Conservation (phyloP, 805 yeast genomes). For the Starmerella tilneyi region DNA sequence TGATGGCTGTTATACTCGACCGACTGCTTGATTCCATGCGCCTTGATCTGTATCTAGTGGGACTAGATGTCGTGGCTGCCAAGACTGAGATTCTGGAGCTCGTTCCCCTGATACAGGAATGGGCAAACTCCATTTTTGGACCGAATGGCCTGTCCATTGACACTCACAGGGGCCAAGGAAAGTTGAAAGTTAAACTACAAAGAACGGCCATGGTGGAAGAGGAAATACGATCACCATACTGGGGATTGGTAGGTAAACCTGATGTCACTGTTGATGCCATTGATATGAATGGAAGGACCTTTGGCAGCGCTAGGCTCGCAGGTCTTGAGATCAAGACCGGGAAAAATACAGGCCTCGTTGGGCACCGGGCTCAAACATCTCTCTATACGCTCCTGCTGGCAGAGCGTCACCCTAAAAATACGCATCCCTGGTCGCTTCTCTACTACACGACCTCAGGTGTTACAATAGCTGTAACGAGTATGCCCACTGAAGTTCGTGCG, state of each 20-base stretch:
- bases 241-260: conserved; percentile 78
- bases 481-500: conserved; percentile 49
- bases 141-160: conserved; percentile 29
- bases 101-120: conserved; percentile 30
- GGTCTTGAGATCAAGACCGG: conserved; percentile 94
- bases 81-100: conserved; percentile 47
- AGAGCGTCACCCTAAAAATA: conserved; percentile 61
- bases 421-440: conserved; percentile 53
- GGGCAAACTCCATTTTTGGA: conserved; percentile 27
- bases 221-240: conserved; percentile 80
- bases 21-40: conserved; percentile 21
- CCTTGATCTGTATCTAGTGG: conserved; percentile 43
- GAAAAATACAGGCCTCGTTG: conserved; percentile 39
- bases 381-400: conserved; percentile 67
- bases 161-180: conserved; percentile 9
- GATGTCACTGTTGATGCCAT: conserved; percentile 73
- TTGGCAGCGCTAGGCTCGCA: conserved; percentile 37
- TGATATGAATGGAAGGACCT: conserved; percentile 23
- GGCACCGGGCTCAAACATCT: conserved; percentile 80
- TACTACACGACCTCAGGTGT: conserved; percentile 60
- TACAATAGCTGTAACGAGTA: conserved; percentile 45
- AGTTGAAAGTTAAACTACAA: conserved; percentile 38
- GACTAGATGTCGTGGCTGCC: conserved; percentile 43
- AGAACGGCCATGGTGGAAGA: conserved; percentile 66
- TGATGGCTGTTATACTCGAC: conserved; percentile 28